Base-by-base conservation (phyloP, 768 basidiomycete species). In the Boletus edulis region DNA sequence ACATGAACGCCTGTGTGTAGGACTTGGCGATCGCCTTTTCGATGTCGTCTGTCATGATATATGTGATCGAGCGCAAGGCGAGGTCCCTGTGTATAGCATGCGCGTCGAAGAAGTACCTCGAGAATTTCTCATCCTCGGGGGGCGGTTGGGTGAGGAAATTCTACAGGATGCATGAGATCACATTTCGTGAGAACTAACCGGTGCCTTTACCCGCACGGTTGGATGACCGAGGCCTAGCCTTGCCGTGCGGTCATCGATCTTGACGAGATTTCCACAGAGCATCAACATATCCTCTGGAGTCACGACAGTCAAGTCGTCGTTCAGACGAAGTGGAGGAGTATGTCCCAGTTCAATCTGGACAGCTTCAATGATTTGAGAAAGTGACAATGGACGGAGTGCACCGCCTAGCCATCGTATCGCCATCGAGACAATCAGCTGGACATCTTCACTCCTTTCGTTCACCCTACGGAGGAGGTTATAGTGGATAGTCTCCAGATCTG, bases 51-150 rank as follows among this genome's bases (percentile, higher is more conserved):
- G 58, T 12, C 59, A 67, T 55, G 51, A 69, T 62, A 39, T 69
- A 69, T 20, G 60, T 69, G 47, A 68, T 67, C 15, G 65, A 67
- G 24, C 67, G 59, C 47, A 69, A 45, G 20, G 67, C 67, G n/a
- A 69, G 67, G 34, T 68, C 67, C 52, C 49, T 60, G 37, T 68
- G 65, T 24, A 64, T 52, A 10, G 47, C 40, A 42, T 63, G 59
- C 3, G 55, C 45, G 46, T 67, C 56, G 46, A 68, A 59, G 51
- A 66, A 67, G 32, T 68, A 66, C 41, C 17, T 45, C 14, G 45
- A 43, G 17, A 60, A 11, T 7, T 40, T 17, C 24, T 51, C 51
- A 1, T 67, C 51, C 37, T 56, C 57, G 14, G 52, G 63, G 1
- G 57, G 55, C 1, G 58, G 49, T 42, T 54, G 58, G 4, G 65